phyloP scores from a whole-genome alignment of 192 early-diverging fungal genomes.

The Podila verticillata region DNA sequence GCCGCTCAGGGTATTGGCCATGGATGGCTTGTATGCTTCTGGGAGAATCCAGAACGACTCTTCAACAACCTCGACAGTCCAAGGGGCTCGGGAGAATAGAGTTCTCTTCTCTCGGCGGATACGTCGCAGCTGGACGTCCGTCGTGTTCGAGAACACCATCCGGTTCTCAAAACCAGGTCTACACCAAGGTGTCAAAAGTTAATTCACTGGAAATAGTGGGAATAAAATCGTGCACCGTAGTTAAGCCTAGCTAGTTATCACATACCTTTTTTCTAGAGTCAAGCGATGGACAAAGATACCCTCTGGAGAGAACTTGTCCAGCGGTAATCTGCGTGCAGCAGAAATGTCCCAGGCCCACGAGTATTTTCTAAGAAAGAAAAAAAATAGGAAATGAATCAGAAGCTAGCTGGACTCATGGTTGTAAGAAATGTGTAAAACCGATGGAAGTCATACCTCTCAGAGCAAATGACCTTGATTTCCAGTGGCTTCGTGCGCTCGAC shows the following conservation, averaged over 20 bases:
- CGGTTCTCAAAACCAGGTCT: constrained; percentile 6
- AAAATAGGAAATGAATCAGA: neutral
- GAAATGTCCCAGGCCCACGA: constrained; percentile 38
- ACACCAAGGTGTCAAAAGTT: neutral
- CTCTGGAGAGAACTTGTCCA: constrained; percentile 30
- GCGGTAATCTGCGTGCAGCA: constrained; percentile 10
- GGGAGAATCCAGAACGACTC: constrained; percentile 29
- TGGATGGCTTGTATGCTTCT: constrained; percentile 8
- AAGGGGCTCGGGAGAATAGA: constrained; percentile 9
- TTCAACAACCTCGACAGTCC: constrained; percentile 23
- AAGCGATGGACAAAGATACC: constrained; percentile 25
- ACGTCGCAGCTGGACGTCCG: constrained; percentile 14
- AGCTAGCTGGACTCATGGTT: neutral
- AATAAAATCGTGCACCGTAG: neutral
- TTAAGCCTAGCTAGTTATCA: too few relatives aligned
- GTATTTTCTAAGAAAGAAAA: constrained; percentile 1
- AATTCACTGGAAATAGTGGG: neutral
- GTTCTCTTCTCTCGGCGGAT: constrained; percentile 24
- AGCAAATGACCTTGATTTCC: constrained; percentile 28
- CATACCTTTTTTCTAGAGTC: constrained; percentile 13
- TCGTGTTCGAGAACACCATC: constrained; percentile 20
- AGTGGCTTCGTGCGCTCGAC: constrained; percentile 23
- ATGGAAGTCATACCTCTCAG: constrained; percentile 10
- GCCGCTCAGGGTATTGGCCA: neutral
- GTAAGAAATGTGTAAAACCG: too few relatives aligned